Conservation (phyloP, 176 grass and related monocot genomes). For the Bromus sterilis region DNA sequence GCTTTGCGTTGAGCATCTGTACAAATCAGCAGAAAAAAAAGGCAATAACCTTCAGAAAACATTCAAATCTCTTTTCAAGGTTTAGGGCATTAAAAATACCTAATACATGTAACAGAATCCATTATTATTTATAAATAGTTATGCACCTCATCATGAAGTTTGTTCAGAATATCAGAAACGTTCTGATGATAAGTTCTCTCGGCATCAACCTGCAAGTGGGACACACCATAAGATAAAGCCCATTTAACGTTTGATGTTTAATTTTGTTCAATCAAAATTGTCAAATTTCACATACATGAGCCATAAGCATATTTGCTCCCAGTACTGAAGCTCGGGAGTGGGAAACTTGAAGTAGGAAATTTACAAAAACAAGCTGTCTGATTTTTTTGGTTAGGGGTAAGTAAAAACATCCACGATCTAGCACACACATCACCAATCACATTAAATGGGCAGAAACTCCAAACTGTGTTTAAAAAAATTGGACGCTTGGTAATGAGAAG, state of each 20-base stretch:
- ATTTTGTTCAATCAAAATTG: neutral
- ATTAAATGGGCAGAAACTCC: neutral
- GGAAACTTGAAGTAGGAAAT: constrained; percentile 4
- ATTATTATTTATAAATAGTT: constrained; percentile 6
- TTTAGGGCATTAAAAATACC: constrained; percentile 10
- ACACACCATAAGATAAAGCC: neutral
- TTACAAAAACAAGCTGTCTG: neutral
- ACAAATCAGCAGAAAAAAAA: constrained; percentile 22
- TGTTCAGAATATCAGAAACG: constrained; percentile 82
- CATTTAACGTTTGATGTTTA: neutral
- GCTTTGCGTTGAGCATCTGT: constrained; percentile 66
- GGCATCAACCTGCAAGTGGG: constrained; percentile 72
- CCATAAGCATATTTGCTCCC: neutral
- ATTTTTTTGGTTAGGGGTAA: neutral
- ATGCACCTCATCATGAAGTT: constrained; percentile 83
- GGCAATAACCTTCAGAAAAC: constrained; percentile 1
- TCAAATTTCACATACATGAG: neutral
- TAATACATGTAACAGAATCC: neutral
- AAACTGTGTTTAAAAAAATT: neutral
- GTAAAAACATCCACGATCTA: neutral
- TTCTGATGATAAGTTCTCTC: constrained; percentile 91
- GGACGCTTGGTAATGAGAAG: neutral
- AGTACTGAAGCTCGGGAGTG: constrained; percentile 5
- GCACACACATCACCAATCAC: neutral
- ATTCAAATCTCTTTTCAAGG: neutral